These are phyloP conservation scores for Zasmidium angulare DNA, from an alignment of 2,329 filamentous ascomycete species.

Conservation along the genomic window DNA sequence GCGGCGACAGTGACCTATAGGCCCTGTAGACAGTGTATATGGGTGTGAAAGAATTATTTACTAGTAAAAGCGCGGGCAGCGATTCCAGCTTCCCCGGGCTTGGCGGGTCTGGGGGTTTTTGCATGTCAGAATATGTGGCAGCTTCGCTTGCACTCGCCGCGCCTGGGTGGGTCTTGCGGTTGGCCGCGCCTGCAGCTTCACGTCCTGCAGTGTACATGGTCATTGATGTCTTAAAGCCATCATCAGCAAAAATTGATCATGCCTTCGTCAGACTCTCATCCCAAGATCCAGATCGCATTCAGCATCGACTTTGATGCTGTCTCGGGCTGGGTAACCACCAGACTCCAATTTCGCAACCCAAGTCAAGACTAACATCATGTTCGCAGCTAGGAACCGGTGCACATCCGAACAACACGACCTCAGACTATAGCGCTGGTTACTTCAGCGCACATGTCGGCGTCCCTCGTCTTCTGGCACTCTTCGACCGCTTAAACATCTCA, in stretches of 20 bases:
- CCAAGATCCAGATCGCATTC: conserved; percentile 41
- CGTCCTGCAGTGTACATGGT: not conserved
- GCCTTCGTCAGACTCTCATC: not conserved
- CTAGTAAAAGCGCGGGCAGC: too few species aligned
- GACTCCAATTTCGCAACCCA: not conserved
- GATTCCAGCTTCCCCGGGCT: too few species aligned
- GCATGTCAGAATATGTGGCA: not conserved
- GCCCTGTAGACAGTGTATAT: too few species aligned
- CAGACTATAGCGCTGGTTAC: conserved; percentile 57
- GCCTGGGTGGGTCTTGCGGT: not conserved
- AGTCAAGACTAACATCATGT: not conserved
- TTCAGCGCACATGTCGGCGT: conserved; percentile 60
- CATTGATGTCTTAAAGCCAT: too few species aligned
- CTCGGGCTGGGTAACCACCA: conserved; percentile 49
- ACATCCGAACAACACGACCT: conserved; percentile 53
- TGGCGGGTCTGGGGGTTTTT: too few species aligned
- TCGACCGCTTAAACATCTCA: conserved; percentile 52
- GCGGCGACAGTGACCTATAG: too few species aligned
- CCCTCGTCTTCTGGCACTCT: conserved; percentile 54
- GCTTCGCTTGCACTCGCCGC: not conserved
- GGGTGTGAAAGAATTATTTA: too few species aligned
- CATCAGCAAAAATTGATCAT: not conserved
- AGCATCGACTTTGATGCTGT: conserved; percentile 59
- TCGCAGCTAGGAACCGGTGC: conserved; percentile 54
- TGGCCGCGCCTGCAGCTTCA: not conserved